These are phyloP conservation scores for Torulaspora maleeae DNA, from an alignment of 805 yeast species.

Conservation along the genomic window DNA sequence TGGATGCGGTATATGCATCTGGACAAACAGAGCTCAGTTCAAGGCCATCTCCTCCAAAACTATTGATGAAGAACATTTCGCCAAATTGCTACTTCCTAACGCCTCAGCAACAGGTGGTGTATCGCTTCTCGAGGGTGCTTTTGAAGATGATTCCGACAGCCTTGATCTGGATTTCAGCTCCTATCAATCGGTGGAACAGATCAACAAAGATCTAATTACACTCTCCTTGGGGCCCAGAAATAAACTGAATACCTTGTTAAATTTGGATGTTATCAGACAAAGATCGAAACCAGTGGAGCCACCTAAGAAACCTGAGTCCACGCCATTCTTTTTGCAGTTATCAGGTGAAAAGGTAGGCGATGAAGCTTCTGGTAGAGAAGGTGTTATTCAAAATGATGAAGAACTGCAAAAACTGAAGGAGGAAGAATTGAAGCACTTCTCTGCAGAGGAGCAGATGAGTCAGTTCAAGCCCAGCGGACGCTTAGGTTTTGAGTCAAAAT, in stretches of 20 bases:
- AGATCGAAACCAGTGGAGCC: constrained; percentile 89
- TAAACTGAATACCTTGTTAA: constrained; percentile 71
- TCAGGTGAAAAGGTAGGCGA: constrained; percentile 68
- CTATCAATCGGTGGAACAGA: constrained; percentile 57
- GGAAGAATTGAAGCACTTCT: constrained; percentile 16
- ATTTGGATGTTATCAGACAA: constrained; percentile 76
- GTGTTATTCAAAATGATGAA: constrained; percentile 26
- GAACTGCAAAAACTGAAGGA: constrained; percentile 15
- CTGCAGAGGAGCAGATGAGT: constrained; percentile 30
- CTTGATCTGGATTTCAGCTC: constrained; percentile 32
- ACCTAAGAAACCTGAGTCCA: constrained; percentile 74
- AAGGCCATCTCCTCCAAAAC: constrained; percentile 68
- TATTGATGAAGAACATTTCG: constrained; percentile 70
- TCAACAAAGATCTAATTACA: constrained; percentile 60
- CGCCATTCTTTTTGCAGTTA: constrained; percentile 75
- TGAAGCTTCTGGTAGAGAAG: constrained; percentile 47
- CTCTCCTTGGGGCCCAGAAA: constrained; percentile 72
- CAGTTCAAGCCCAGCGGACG: constrained; percentile 29
- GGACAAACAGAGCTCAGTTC: constrained; percentile 91
- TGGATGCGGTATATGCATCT: constrained; percentile 83
- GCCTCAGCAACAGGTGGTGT: constrained; percentile 74
- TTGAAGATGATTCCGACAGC: constrained; percentile 42
- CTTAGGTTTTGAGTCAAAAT: constrained; percentile 63
- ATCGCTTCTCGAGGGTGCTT: constrained; percentile 71
- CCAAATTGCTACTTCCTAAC: constrained; percentile 60